Percentiles rank a stretch among this genome's conserved stretches.
phyloP scores from a whole-genome alignment of 441 rosid genomes.

The Viola pubescens region DNA sequence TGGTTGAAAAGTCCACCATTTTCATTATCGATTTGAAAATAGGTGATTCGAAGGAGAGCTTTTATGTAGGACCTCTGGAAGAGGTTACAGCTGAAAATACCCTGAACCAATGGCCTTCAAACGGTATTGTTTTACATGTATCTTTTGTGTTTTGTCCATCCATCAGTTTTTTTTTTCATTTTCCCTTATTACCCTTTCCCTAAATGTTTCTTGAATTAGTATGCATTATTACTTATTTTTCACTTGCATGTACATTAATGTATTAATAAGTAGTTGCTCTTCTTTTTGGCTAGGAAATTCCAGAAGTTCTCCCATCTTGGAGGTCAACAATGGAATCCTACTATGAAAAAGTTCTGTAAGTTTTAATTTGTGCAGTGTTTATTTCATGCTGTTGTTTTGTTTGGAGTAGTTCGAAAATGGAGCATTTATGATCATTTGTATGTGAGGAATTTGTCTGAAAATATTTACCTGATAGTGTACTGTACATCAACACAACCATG shows the following conservation, averaged over 20 bases:
- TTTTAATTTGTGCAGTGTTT: neutral
- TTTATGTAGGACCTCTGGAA: conserved; percentile 49
- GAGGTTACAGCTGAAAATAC: conserved; percentile 15
- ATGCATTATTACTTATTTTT: neutral
- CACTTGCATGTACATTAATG: neutral
- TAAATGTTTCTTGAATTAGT: neutral
- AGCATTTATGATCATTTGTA: neutral
- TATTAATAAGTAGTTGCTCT: neutral
- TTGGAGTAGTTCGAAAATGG: neutral
- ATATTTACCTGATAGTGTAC: too few relatives aligned
- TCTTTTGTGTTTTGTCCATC: neutral
- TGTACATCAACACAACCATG: too few relatives aligned
- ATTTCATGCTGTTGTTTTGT: neutral
- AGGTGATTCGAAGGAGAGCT: conserved; percentile 83
- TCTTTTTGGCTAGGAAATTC: conserved; percentile 25
- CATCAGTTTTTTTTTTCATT: neutral
- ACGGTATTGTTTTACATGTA: conserved; percentile 27
- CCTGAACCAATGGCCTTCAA: conserved; percentile 68
- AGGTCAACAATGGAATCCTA: conserved; percentile 56
- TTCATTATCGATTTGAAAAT: conserved; percentile 1
- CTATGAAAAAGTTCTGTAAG: conserved; percentile 43
- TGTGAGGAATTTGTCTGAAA: too few relatives aligned
- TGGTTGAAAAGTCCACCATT: too few relatives aligned
- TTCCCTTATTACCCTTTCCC: neutral
- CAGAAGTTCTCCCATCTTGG: conserved; percentile 68